Conservation (phyloP, 371 early-diverging fungal species). For the Choanephora cucurbitarum region DNA sequence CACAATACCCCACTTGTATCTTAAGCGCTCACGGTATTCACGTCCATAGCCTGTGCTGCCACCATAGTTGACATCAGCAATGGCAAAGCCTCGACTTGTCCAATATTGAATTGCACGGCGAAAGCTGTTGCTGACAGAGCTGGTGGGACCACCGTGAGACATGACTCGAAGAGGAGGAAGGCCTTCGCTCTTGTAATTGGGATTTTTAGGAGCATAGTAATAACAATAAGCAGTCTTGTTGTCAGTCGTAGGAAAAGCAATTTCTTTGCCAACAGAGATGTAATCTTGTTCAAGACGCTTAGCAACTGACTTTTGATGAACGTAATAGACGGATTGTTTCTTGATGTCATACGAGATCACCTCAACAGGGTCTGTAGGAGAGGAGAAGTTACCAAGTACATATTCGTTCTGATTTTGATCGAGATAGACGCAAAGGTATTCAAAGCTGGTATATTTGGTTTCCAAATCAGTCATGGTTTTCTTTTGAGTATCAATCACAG, state of each 20-base stretch:
- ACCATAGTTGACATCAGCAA: conserved; percentile 78
- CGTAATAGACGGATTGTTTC: conserved; percentile 10
- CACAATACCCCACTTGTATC: conserved; percentile 69
- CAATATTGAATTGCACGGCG: conserved; percentile 65
- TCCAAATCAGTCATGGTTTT: conserved; percentile 46
- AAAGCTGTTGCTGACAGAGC: conserved; percentile 36
- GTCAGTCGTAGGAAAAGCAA: conserved; percentile 62
- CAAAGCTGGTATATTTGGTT: conserved; percentile 38
- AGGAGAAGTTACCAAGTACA: conserved; percentile 34
- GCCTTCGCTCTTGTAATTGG: conserved; percentile 52
- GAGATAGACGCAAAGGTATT: conserved; percentile 31
- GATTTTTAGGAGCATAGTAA: conserved; percentile 71
- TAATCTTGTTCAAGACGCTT: conserved; percentile 42
- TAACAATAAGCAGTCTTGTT: conserved; percentile 56
- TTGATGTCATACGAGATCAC: conserved; percentile 26
- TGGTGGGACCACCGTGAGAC: conserved; percentile 77
- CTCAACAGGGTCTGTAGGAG: conserved; percentile 25
- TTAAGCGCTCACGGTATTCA: conserved; percentile 70
- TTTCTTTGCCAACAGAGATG: conserved; percentile 65
- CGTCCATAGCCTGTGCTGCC: conserved; percentile 77
- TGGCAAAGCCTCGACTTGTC: conserved; percentile 77
- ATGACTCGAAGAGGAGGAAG: conserved; percentile 71
- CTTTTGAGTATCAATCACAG: conserved; percentile 49
- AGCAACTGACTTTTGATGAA: conserved; percentile 16
- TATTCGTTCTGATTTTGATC: conserved; percentile 30